Evolutionary conservation across 1,139 yeast species (phyloP), one percentile per base, ranked within the genome.

Genomic region (Candida sanyaensis): DNA sequence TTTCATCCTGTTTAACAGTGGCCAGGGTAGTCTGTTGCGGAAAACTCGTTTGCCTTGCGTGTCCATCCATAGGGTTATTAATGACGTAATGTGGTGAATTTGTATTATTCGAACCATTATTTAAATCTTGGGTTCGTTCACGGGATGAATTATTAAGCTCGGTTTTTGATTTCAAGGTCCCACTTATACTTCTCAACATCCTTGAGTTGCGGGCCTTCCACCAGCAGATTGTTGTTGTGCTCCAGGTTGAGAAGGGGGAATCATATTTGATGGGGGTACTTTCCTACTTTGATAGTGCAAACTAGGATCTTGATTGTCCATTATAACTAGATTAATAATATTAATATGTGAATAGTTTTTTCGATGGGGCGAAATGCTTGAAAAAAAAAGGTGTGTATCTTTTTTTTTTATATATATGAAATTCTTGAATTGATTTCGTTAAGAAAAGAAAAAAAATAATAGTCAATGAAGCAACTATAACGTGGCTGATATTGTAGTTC

Each of bases 161-260:
- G 10, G 53, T 34, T 39, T 45, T 46, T 13, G 56, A 41, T 45
- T 63, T 67, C 49, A 69, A 54, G 41, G 71, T 64, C 36, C 75
- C 73, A 53, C 75, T 73, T 10, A 76, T 77, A 55, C 80, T 81
- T 52, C 90, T 74, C 57, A 86, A 69, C 93, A 86, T 86, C 57
- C 92, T 70, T n/a, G 91, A 1, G 92, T 85, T 3, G 92, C 92
- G 2, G 90, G 91, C 45, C 69, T 76, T 26, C 50, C 55, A 36
- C 42, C 31, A 5, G 41, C 33, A 17, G 41, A 30, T 32, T 8
- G 41, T 11, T 33, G 42, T 30, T 48, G 45, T 34, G 38, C 31
- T 26, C 41, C 42, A 13, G 39, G 28, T 10, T 24, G 34, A 8
- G 44, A 17, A 5, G 45, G 34, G 24, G 43, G 46, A 13, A 32